These are phyloP conservation scores for Wickerhamiella slavikovae DNA, from an alignment of 805 yeast genomes.

Conservation along the genomic window DNA sequence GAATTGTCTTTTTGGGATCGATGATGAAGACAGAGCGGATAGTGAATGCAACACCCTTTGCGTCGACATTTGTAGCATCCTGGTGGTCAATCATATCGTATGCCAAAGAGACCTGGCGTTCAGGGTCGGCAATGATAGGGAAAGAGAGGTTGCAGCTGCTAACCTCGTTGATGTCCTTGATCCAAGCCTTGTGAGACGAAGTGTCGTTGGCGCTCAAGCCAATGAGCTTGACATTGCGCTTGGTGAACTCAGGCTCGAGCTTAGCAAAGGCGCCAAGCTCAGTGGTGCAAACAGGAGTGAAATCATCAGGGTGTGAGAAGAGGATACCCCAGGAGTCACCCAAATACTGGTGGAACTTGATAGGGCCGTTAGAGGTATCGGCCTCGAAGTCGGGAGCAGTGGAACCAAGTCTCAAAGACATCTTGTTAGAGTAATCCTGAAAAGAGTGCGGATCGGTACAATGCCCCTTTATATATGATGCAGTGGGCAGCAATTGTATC, in stretches of 20 bases:
- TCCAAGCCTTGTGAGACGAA: conserved; percentile 67
- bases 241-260: conserved; percentile 70
- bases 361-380: conserved; percentile 58
- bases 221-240: conserved; percentile 68
- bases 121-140: conserved; percentile 79
- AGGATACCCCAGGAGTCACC: conserved; percentile 70
- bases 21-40: conserved; percentile 81
- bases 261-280: conserved; percentile 89
- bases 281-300: conserved; percentile 90
- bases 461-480: too few relatives aligned
- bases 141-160: conserved; percentile 52
- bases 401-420: conserved; percentile 47
- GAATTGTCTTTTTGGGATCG: conserved; percentile 74
- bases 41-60: conserved; percentile 60
- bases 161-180: conserved; percentile 75
- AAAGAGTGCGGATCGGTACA: too few relatives aligned
- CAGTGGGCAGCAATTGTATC: too few relatives aligned
- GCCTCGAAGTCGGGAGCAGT: conserved; percentile 75
- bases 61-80: conserved; percentile 47
- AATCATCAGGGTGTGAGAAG: conserved; percentile 87
- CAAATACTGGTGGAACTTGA: conserved; percentile 66
- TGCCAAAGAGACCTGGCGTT: conserved; percentile 56
- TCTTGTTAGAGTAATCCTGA: not conserved
- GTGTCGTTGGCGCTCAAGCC: conserved; percentile 76
- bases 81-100: conserved; percentile 76